Evolutionary conservation across 2,329 filamentous ascomycete species (phyloP).

Genomic region (Talaromyces sp.): DNA sequence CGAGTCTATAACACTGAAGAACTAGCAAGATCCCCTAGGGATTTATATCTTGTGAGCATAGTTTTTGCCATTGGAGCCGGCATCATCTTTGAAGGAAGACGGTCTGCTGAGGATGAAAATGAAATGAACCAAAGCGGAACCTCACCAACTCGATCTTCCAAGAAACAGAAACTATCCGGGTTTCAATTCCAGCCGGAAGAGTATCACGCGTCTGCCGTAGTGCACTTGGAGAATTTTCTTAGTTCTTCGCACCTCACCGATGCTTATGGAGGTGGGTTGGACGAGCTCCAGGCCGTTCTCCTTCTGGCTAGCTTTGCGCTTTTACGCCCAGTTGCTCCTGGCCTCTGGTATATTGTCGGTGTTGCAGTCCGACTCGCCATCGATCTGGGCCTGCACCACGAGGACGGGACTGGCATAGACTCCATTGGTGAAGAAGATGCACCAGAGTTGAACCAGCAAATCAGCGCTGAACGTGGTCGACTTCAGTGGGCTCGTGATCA

Average conservation of each 20-base stretch:
- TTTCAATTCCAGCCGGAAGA: slow-evolving; percentile 78
- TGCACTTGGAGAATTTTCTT: slow-evolving; percentile 83
- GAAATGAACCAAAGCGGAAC: slow-evolving; percentile 14
- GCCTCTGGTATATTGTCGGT: slow-evolving; percentile 95
- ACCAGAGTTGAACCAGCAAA: slow-evolving; percentile 15
- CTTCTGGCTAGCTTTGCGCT: slow-evolving; percentile 87
- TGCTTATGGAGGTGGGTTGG: slow-evolving; percentile 78
- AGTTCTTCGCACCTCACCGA: slow-evolving; percentile 57
- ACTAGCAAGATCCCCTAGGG: slow-evolving; percentile 64
- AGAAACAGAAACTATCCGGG: slow-evolving; percentile 50
- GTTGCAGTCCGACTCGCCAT: slow-evolving; percentile 86
- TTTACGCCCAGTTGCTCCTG: slow-evolving; percentile 83
- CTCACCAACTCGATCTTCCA: slow-evolving; percentile 28
- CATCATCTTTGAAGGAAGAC: slow-evolving; percentile 66
- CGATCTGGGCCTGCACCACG: slow-evolving; percentile 86
- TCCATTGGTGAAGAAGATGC: slow-evolving; percentile 36
- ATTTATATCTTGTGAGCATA: slow-evolving; percentile 94
- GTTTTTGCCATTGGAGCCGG: slow-evolving; percentile 94
- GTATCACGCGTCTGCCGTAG: slow-evolving; percentile 90
- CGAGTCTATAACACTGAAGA: slow-evolving; percentile 67
- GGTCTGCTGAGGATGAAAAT: slow-evolving; percentile 22
- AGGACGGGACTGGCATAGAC: slow-evolving; percentile 69
- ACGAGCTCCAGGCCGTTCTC: slow-evolving; percentile 89
- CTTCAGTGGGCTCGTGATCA: slow-evolving; percentile 83
- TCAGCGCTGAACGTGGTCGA: slow-evolving; percentile 56